Percentiles rank a stretch among this genome's conserved stretches.
Conservation (phyloP, 2,329 filamentous ascomycete species). For the Lasiodiplodia sp. region DNA sequence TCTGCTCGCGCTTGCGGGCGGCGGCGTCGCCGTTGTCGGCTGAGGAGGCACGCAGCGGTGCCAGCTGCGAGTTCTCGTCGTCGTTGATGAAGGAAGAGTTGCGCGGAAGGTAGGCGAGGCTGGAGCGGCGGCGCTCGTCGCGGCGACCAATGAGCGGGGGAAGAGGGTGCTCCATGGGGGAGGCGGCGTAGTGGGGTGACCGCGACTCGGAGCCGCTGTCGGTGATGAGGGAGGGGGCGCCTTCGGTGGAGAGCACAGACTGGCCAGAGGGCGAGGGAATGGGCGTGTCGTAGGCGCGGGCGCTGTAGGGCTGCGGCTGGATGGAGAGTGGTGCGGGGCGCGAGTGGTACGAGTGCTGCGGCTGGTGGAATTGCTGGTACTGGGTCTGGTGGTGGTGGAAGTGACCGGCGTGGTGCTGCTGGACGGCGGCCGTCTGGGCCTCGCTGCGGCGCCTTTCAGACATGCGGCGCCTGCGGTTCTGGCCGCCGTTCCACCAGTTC, state of each 20-base stretch:
- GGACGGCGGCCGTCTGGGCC: slow-evolving; percentile 32
- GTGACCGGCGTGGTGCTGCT: slow-evolving; percentile 33
- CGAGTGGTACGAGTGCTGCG: slow-evolving; percentile 31
- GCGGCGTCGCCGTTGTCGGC: slow-evolving; percentile 17
- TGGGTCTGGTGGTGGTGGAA: slow-evolving; percentile 35
- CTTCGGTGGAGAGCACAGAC: slow-evolving; percentile 69
- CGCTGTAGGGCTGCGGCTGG: slow-evolving; percentile 34
- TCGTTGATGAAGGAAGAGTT: slow-evolving; percentile 49
- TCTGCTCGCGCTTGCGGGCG: slow-evolving; percentile 38
- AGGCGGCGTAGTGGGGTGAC: slow-evolving; percentile 55
- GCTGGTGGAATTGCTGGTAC: slow-evolving; percentile 31
- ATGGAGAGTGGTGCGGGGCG: slow-evolving; percentile 41
- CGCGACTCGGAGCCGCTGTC: slow-evolving; percentile 63
- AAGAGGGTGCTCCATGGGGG: slow-evolving; percentile 54
- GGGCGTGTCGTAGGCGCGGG: slow-evolving; percentile 59
- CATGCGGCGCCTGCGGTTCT: slow-evolving; percentile 73
- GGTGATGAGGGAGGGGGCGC: slow-evolving; percentile 73
- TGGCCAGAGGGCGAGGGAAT: slow-evolving; percentile 69
- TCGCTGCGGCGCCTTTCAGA: slow-evolving; percentile 39
- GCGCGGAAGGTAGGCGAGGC: slow-evolving; percentile 44
- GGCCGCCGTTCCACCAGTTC: slow-evolving; percentile 97
- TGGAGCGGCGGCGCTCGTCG: slow-evolving; percentile 48
- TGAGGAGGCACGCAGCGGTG: slow-evolving; percentile 12
- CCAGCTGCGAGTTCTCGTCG: slow-evolving; percentile 36
- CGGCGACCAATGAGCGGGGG: slow-evolving; percentile 44